A percentile compares a stretch with the other conserved stretches of the same genome.
Conservation (phyloP, 345 rosid species). For the Salix caprea region DNA sequence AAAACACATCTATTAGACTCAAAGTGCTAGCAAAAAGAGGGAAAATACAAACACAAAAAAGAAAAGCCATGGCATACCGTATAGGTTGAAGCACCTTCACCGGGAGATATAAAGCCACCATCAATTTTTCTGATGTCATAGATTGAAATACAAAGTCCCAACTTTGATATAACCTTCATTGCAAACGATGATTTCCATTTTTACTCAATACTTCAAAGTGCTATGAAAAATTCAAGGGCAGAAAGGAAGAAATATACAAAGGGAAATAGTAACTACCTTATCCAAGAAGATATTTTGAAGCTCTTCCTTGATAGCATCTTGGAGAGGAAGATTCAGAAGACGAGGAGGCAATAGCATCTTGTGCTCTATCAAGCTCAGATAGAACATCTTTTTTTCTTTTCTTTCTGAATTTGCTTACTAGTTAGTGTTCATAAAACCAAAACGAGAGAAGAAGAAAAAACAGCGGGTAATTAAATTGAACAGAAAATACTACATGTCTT, state of each 20-base stretch:
- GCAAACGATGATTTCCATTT: conserved; percentile 7
- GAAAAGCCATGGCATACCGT: conserved; percentile 33
- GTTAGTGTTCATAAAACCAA: too few relatives aligned
- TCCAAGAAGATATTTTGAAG: conserved; percentile 66
- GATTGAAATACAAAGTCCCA: conserved; percentile 75
- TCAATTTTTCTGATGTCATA: conserved; percentile 54
- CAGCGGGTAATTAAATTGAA: too few relatives aligned
- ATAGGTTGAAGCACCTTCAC: conserved; percentile 85
- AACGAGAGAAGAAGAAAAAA: too few relatives aligned
- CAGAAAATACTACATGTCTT: too few relatives aligned
- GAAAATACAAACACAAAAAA: not conserved
- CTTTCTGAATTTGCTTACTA: not conserved
- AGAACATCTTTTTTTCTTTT: conserved; percentile 44
- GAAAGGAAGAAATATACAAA: not conserved
- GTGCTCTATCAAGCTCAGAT: conserved; percentile 73
- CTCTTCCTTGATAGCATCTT: conserved; percentile 58
- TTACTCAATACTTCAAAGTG: too few relatives aligned
- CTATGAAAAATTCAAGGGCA: not conserved
- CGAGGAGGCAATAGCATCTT: conserved; percentile 71
- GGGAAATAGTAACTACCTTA: conserved; percentile 43
- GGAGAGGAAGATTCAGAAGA: conserved; percentile 57
- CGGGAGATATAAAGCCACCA: conserved; percentile 75
- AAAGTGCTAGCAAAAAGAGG: too few relatives aligned
- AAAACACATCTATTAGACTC: not conserved
- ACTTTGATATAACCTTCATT: conserved; percentile 57